phyloP scores from a whole-genome alignment of 73 alveolate species.

The Uronychia binucleata region DNA sequence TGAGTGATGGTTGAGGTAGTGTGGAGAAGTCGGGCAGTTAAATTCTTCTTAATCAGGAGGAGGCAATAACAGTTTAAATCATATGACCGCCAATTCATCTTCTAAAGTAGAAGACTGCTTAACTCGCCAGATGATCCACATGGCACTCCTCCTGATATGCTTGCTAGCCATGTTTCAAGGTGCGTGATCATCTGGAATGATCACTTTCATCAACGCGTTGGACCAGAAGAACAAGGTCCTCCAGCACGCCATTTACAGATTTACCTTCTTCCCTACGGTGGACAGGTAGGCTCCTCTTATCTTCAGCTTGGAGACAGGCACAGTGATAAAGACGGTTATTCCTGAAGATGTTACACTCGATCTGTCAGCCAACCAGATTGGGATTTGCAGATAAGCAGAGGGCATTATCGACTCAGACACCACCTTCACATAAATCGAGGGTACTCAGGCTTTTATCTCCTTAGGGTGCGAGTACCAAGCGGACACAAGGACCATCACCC shows the following conservation, averaged over 20 bases:
- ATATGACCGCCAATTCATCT: not conserved
- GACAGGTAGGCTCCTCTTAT: not conserved
- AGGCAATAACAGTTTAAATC: not conserved
- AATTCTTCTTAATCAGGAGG: not conserved
- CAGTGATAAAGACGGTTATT: not conserved
- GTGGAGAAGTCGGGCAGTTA: too few relatives aligned
- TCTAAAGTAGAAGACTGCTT: not conserved
- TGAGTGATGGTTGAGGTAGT: too few relatives aligned
- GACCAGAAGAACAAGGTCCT: not conserved
- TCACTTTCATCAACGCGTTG: not conserved
- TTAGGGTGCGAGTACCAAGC: not conserved
- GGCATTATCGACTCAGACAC: not conserved
- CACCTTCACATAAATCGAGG: not conserved
- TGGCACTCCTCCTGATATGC: not conserved
- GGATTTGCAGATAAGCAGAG: not conserved
- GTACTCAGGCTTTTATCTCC: not conserved
- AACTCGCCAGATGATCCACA: not conserved
- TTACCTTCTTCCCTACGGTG: not conserved
- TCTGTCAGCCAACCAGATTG: not conserved
- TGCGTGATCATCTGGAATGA: not conserved
- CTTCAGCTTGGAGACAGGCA: not conserved
- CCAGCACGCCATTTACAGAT: not conserved
- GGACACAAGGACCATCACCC: not conserved
- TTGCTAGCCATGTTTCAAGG: not conserved
- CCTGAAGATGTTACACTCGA: not conserved